Evolutionary conservation across 2,329 filamentous ascomycete species (phyloP), one percentile per base, ranked within the genome.

Genomic region (Microsporum ferrugineum): DNA sequence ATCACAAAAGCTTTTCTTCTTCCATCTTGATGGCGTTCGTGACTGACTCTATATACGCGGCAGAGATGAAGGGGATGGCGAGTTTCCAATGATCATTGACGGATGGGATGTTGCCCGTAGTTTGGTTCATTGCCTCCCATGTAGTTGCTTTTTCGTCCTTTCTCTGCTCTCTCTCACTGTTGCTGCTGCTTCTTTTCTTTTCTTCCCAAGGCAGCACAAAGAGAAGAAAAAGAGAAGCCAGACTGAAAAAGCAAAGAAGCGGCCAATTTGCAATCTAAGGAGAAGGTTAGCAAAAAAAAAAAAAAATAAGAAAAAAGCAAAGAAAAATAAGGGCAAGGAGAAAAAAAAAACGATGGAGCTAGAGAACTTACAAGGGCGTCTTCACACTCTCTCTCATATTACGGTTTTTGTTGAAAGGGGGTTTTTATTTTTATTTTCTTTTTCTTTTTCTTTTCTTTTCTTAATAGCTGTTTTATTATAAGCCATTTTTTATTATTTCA

Each of bases 211-310:
- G 59, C 47, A 60, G 53, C 59, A 65, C 61, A 55, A 49, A 58
- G 58, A 36, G 58, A 36, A 59, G 60, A 33, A 36, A 62, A 60
- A 61, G 58, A 66, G 53, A 60, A 56, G 43, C 36, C 36, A 45
- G 17, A 60, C 31, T 51, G 58, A 39, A 38, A 51, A 49, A 49
- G 58, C 27, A 38, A 51, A n/a, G 31, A n/a, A 17, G n/a, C 27
- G 49, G 27, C 27, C 12, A 53, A 33, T 53, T 53, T 53, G 49
- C 49, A 53, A n/a, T 34, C 49, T 53, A 53, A n/a, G 49, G 27
- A 53, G 12, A 34, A 53, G 31, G 49, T 34, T 53, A 41, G 38
- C 38, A 39, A 57, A 57, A 57, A 57, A 57, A 57, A 38, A 39
- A 57, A 39, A 57, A 12, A 38, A 10, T 17, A 39, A 38, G 23